phyloP scores from a whole-genome alignment of 2,329 filamentous ascomycete genomes.

The Fusarium falciforme region DNA sequence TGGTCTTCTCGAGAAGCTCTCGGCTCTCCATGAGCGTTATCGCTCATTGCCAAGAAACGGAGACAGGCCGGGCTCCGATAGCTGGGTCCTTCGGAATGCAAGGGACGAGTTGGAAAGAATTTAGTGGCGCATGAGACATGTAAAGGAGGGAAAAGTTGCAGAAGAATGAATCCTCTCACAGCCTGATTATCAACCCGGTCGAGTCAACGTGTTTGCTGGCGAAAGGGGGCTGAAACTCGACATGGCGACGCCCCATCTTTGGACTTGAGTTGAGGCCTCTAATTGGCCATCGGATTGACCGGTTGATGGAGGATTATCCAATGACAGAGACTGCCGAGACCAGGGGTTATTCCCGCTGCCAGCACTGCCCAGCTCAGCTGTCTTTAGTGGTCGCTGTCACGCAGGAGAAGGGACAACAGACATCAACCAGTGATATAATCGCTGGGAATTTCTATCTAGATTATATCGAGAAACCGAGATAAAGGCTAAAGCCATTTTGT shows the following conservation, averaged over 20 bases:
- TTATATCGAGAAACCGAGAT: no score
- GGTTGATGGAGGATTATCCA: not conserved
- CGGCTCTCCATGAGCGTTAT: not conserved
- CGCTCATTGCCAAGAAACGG: not conserved
- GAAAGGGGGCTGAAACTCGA: not conserved
- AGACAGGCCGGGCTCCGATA: not conserved
- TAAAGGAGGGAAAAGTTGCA: not conserved
- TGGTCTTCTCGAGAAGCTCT: not conserved
- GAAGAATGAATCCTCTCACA: not conserved
- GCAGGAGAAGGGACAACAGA: not conserved
- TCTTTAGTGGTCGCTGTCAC: not conserved
- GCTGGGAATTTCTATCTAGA: not conserved
- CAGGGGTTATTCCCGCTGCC: not conserved
- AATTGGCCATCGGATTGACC: not conserved
- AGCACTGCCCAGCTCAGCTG: not conserved
- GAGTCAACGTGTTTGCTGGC: not conserved
- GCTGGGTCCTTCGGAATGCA: not conserved
- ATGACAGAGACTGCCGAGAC: not conserved
- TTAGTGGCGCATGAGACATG: not conserved
- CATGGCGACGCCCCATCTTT: not conserved
- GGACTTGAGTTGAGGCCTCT: not conserved
- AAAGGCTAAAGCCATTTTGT: no score
- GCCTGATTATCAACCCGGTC: not conserved
- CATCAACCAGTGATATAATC: no score
- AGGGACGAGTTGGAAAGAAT: not conserved